A percentile compares a stretch with the other conserved stretches of the same genome.
Conservation (phyloP, 2,329 filamentous ascomycete species). For the Trichoderma simmonsii region DNA sequence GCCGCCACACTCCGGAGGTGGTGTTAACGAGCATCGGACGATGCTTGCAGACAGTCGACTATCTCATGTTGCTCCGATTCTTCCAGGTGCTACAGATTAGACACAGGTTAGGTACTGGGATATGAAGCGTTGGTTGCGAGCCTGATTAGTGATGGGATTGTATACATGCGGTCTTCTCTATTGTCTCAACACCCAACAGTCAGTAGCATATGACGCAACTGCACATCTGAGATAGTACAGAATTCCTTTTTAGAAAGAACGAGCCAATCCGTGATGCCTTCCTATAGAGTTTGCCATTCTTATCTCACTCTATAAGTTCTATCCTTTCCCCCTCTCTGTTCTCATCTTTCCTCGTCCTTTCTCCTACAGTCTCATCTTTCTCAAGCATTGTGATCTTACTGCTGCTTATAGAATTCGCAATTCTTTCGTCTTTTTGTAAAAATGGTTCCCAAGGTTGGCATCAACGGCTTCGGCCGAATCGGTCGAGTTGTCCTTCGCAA, state of each 20-base stretch:
- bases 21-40: background rate
- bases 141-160: background rate
- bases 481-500: background rate
- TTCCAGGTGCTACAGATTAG: background rate
- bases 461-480: background rate
- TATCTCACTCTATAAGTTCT: background rate
- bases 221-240: background rate
- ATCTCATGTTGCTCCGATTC: background rate
- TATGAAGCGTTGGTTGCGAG: background rate
- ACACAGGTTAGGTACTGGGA: background rate
- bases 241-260: background rate
- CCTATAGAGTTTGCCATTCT: background rate
- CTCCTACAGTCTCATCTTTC: background rate
- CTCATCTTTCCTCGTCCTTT: background rate
- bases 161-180: background rate
- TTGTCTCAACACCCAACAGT: background rate
- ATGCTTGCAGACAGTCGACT: background rate
- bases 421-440: background rate
- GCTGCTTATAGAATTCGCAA: background rate
- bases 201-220: background rate
- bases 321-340: background rate
- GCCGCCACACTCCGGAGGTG: background rate
- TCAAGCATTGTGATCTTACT: background rate
- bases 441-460: background rate
- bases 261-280: background rate